Conservation (phyloP, 768 basidiomycete genomes). For the Tubosaeta brunneosetosa region DNA sequence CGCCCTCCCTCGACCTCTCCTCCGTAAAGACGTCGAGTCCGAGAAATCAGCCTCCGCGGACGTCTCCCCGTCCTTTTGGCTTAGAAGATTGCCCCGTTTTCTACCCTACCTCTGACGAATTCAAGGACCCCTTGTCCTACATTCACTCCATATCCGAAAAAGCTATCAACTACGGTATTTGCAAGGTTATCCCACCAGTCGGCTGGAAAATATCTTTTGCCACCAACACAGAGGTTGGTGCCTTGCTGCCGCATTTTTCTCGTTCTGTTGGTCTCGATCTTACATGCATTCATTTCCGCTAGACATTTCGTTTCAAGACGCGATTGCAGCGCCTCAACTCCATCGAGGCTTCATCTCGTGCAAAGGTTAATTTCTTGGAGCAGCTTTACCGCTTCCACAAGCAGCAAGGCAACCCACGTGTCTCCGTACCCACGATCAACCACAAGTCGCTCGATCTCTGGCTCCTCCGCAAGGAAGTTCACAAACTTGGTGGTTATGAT, state of each 20-base stretch:
- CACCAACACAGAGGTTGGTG: constrained; percentile 84
- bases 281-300: constrained; percentile 23
- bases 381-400: constrained; percentile 95
- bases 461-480: constrained; percentile 89
- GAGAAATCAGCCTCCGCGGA: constrained; percentile 36
- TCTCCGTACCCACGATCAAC: constrained; percentile 92
- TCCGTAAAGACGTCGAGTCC: constrained; percentile 66
- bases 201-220: constrained; percentile 97
- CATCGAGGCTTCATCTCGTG: constrained; percentile 94
- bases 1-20: constrained; percentile 59
- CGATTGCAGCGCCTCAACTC: constrained; percentile 92
- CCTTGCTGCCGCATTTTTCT: constrained; percentile 22
- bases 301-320: constrained; percentile 92
- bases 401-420: constrained; percentile 87
- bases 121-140: constrained; percentile 91
- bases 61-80: constrained; percentile 68
- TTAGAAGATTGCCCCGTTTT: constrained; percentile 87
- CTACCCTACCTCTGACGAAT: constrained; percentile 87
- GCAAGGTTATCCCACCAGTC: constrained; percentile 91
- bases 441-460: constrained; percentile 91
- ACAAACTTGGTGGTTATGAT: constrained; percentile 83
- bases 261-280: constrained; percentile 20
- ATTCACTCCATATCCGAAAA: constrained; percentile 73
- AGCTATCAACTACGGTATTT: constrained; percentile 81
- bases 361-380: constrained; percentile 95